Evolutionary conservation across 2,329 filamentous ascomycete species (phyloP).

Genomic region (Diplodia corticola): DNA sequence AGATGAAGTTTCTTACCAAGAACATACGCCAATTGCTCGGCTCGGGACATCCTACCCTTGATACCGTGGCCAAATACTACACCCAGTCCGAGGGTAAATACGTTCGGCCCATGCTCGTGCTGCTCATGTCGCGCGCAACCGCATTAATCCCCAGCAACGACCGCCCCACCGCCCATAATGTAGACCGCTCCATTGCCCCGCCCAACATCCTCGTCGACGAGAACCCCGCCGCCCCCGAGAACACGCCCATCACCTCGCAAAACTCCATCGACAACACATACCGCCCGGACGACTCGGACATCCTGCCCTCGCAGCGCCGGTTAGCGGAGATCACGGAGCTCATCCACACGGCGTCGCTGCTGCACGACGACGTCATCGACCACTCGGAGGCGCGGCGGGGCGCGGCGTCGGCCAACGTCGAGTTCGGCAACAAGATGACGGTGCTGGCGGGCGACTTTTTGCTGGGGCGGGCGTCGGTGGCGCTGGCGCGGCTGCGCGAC

Average conservation of each 20-base stretch:
- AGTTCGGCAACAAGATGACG: conserved; percentile 99
- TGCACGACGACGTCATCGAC: conserved; percentile 98
- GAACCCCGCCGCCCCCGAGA: conserved; percentile 66
- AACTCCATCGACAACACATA: conserved; percentile 50
- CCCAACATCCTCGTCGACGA: conserved; percentile 69
- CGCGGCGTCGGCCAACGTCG: conserved; percentile 83
- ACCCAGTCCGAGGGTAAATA: conserved; percentile 96
- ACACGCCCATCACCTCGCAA: conserved; percentile 54
- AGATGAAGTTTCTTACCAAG: conserved; percentile 93
- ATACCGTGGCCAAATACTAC: conserved; percentile 97
- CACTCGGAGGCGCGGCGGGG: conserved; percentile 83
- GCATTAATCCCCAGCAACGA: conserved; percentile 67
- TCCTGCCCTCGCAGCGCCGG: conserved; percentile 88
- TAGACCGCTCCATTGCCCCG: conserved; percentile 64
- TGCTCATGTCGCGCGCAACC: conserved; percentile 94
- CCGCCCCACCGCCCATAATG: conserved; percentile 33
- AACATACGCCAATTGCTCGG: conserved; percentile 93
- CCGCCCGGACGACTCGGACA: conserved; percentile 58
- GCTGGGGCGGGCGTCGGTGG: conserved; percentile 88
- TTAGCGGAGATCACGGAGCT: conserved; percentile 96
- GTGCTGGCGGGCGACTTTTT: conserved; percentile 97
- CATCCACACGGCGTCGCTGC: conserved; percentile 92
- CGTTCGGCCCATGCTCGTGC: conserved; percentile 87
- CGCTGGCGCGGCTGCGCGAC: conserved; percentile 83
- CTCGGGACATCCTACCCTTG: conserved; percentile 89